Base-by-base conservation (phyloP, 1,139 yeast genomes). In the Debaryomyces subglobosus region DNA sequence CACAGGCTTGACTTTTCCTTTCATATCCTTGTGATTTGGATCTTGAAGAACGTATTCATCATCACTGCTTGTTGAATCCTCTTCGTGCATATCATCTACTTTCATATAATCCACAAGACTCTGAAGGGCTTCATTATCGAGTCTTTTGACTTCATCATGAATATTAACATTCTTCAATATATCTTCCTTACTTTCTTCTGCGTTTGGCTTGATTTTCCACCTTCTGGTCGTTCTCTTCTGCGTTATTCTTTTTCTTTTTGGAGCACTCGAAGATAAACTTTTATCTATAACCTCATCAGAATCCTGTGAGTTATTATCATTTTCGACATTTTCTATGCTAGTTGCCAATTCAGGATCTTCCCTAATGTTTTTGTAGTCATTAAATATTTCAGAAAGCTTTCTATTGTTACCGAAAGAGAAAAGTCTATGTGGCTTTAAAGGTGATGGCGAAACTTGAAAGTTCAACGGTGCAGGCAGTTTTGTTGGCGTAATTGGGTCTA, bases 221-320 rank as follows among this genome's bases (percentile, higher is more conserved):
- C 86, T 72, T 54, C 86, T 71, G 0, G 90, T 84, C 3, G 84
- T 79, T 59, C 92, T 69, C 67, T 85, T 86, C 45, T 81, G 86
- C 0, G 85, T 69, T 65, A 62, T 62, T 44, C 69, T 72, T 65
- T 71, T 71, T 69, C 58, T 64, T 70, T 49, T 55, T 58, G 30
- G 32, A 7, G 2, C 43, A 13, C 8, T 23, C 12, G 23, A 21
- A 4, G 32, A 16, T 40, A 40, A 58, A 10, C 53, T 63, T 21
- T 37, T 59, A 18, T 54, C 49, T 5, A 36, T 30, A 3, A 53
- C 47, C 2, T 51, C 58, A 7, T 50, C 53, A 21, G 46, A 53
- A 13, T 48, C 55, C 1, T 36, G 44, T 20, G 48, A 58, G 21
- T 52, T 60, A 39, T 54, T 56, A 20, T 50, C 56, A 7, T 49